phyloP scores from a whole-genome alignment of 805 yeast species.

The Lipomyces starkeyi region DNA sequence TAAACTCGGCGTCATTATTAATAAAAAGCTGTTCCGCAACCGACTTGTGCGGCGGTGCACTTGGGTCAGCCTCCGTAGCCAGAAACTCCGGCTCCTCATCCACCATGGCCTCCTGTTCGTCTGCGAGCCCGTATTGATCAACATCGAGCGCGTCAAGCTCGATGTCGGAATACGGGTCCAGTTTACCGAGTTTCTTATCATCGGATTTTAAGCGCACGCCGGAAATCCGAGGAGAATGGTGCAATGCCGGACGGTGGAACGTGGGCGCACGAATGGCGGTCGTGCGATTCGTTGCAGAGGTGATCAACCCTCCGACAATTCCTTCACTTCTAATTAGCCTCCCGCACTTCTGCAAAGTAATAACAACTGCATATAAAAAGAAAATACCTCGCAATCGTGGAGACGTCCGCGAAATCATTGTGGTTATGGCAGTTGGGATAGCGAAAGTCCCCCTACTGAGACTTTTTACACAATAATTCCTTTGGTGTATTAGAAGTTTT shows the following conservation, averaged over 20 bases:
- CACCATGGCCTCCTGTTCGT: slow-evolving; percentile 31
- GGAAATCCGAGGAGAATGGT: background rate
- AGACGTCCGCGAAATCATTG: slow-evolving; percentile 18
- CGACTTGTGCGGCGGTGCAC: background rate
- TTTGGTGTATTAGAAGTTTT: background rate
- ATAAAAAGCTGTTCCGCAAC: slow-evolving; percentile 16
- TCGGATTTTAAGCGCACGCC: background rate
- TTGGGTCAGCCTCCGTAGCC: slow-evolving; percentile 16
- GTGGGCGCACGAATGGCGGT: background rate
- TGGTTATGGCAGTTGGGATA: background rate
- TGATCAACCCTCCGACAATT: background rate
- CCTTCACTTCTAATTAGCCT: background rate
- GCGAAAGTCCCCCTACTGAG: background rate
- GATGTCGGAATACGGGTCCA: background rate
- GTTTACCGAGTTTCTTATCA: background rate
- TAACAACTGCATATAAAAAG: background rate
- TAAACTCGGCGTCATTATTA: background rate
- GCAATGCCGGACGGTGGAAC: background rate
- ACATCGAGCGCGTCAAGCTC: background rate
- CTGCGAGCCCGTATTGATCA: slow-evolving; percentile 9
- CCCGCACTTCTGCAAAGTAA: background rate
- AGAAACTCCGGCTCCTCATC: slow-evolving; percentile 34
- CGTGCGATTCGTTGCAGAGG: background rate
- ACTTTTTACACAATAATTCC: too few species aligned
- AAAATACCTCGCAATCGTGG: slow-evolving; percentile 18